Conservation (phyloP, 2,329 filamentous ascomycete genomes). For the Leptographium galeiforme region DNA sequence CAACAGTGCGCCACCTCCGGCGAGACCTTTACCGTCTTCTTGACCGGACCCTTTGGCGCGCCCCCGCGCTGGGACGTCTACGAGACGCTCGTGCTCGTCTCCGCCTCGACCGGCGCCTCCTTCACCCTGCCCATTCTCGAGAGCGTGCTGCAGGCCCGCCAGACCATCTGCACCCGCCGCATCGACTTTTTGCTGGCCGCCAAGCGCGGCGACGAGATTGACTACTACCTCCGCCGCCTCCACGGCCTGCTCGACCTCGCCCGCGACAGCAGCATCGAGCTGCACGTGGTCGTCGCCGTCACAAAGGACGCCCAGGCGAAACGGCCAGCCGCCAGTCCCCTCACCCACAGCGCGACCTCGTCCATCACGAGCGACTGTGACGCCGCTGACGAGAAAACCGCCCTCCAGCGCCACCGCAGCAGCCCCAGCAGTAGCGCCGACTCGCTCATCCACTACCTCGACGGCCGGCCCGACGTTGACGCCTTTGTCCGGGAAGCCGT, state of each 20-base stretch:
- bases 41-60: slow-evolving; percentile 42
- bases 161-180: slow-evolving; percentile 33
- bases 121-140: slow-evolving; percentile 48
- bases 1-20: too few relatives aligned
- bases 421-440: slow-evolving; percentile 16
- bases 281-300: slow-evolving; percentile 40
- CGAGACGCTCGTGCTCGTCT: slow-evolving; percentile 46
- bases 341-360: slow-evolving; percentile 1
- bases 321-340: neutral
- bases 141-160: slow-evolving; percentile 29
- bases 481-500: slow-evolving; percentile 38
- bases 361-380: neutral
- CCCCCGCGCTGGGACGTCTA: slow-evolving; percentile 44
- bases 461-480: slow-evolving; percentile 35
- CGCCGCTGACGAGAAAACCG: slow-evolving; percentile 12
- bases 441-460: slow-evolving; percentile 30
- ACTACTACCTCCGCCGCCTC: slow-evolving; percentile 39
- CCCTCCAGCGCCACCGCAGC: slow-evolving; percentile 8
- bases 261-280: slow-evolving; percentile 29
- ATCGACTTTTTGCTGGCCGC: slow-evolving; percentile 41
- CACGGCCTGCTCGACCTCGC: slow-evolving; percentile 30
- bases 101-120: slow-evolving; percentile 49
- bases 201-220: slow-evolving; percentile 36
- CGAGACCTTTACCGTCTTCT: slow-evolving; percentile 28
- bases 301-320: slow-evolving; percentile 21